Evolutionary conservation across 441 rosid genomes (phyloP).

Genomic region (Populus trichocarpa): DNA sequence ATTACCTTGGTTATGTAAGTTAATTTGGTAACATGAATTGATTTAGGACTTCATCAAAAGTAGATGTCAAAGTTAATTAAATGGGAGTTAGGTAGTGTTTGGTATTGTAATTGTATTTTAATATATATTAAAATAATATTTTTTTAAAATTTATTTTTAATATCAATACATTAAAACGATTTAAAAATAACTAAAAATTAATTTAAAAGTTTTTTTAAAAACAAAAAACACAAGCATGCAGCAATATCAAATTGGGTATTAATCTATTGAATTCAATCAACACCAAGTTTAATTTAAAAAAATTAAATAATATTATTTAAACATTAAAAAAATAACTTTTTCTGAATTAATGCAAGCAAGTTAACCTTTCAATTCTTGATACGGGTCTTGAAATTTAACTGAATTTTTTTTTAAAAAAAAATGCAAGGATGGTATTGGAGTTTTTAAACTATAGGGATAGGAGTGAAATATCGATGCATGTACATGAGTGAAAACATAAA

Average conservation of each 20-base stretch:
- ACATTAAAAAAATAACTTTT: background rate
- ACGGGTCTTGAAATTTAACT: too few relatives aligned
- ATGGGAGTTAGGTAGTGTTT: background rate
- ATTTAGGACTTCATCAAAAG: background rate
- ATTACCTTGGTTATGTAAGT: background rate
- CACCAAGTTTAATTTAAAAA: background rate
- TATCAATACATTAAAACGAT: accelerated
- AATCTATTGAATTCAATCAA: background rate
- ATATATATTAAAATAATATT: too few relatives aligned
- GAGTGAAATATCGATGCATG: background rate
- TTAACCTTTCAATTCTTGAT: background rate
- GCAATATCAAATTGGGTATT: too few relatives aligned
- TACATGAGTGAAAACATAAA: background rate
- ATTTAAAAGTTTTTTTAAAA: too few relatives aligned
- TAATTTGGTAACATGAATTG: too few relatives aligned
- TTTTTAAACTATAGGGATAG: background rate
- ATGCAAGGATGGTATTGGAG: background rate
- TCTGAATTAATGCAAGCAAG: too few relatives aligned
- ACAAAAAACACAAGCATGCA: background rate
- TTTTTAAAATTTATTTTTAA: too few relatives aligned
- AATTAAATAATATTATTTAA: too few relatives aligned
- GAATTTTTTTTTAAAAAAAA: too few relatives aligned
- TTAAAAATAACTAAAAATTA: too few relatives aligned
- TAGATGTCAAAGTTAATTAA: too few relatives aligned
- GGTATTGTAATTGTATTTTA: too few relatives aligned